phyloP scores from a whole-genome alignment of 2,329 filamentous ascomycete species.

The Cyclaneusma minus region DNA sequence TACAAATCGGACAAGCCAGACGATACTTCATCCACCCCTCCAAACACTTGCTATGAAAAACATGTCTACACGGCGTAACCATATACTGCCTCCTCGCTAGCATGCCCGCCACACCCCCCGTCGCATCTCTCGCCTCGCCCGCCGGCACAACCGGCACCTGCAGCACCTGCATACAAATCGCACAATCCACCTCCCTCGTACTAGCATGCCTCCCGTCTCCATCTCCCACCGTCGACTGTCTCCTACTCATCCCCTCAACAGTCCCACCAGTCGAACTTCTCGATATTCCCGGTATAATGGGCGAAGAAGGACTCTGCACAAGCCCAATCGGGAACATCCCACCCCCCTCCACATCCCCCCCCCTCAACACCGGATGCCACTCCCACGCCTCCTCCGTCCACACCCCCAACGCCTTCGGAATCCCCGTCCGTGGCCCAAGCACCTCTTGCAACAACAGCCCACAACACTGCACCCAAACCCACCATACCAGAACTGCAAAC shows the following conservation, averaged over 20 bases:
- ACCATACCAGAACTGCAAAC: conserved; percentile 50
- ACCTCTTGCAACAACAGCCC: conserved; percentile 69
- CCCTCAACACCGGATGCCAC: conserved; percentile 79
- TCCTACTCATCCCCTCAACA: no score
- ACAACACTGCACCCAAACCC: conserved; percentile 80
- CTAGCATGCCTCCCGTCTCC: conserved; percentile 24
- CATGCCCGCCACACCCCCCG: conserved; percentile 45
- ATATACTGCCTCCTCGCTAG: conserved; percentile 77
- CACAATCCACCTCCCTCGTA: conserved; percentile 61
- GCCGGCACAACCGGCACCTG: conserved; percentile 69
- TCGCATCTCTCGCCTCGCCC: conserved; percentile 35
- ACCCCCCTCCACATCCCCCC: conserved; percentile 67
- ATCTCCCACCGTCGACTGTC: conserved; percentile 10
- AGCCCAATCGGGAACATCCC: conserved; percentile 71
- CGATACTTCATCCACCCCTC: conserved; percentile 94
- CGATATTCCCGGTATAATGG: conserved; percentile 8
- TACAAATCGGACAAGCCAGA: conserved; percentile 87
- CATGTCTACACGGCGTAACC: conserved; percentile 92
- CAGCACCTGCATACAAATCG: conserved; percentile 84
- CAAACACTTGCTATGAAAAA: conserved; percentile 83
- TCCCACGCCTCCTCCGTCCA: conserved; percentile 72
- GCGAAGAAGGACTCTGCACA: conserved; percentile 19
- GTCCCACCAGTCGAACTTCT: no score
- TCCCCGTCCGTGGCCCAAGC: conserved; percentile 74
- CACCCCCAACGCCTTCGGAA: conserved; percentile 46